Percentiles rank a stretch among this genome's conserved stretches.
These are phyloP conservation scores for Neltuma alba DNA, from an alignment of 306 rosid genomes.

Conservation along the genomic window DNA sequence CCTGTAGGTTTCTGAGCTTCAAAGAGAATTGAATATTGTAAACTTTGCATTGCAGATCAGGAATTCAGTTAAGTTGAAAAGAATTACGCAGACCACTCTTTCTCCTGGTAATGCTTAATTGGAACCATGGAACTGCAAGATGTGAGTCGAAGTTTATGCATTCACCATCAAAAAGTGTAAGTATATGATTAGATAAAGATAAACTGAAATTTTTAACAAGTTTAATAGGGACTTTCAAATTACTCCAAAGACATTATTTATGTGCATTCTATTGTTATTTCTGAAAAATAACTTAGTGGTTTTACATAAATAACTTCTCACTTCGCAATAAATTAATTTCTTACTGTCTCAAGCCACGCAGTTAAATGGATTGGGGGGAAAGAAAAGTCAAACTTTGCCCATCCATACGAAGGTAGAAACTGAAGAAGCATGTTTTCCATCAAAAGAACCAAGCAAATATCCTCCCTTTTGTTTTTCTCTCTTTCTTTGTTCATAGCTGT, in stretches of 20 bases:
- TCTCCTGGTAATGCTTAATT: conserved; percentile 93
- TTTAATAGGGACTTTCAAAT: conserved; percentile 2
- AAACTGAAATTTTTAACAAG: background rate
- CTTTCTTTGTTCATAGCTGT: too few relatives aligned
- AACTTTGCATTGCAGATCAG: conserved; percentile 78
- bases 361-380: too few relatives aligned
- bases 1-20: conserved; percentile 78
- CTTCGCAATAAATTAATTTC: too few relatives aligned
- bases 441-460: too few relatives aligned
- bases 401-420: too few relatives aligned
- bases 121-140: conserved; percentile 99
- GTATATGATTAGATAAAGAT: background rate
- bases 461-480: too few relatives aligned
- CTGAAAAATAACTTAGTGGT: conserved; percentile 16
- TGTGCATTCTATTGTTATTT: conserved; percentile 11
- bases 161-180: conserved; percentile 12
- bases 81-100: conserved; percentile 98
- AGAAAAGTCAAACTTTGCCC: too few relatives aligned
- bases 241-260: conserved; percentile 2
- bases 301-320: background rate
- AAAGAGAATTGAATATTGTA: conserved; percentile 67
- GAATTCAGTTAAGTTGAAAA: conserved; percentile 88
- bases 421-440: too few relatives aligned
- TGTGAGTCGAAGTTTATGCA: conserved; percentile 54
- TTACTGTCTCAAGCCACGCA: too few relatives aligned